A percentile compares a stretch with the other conserved stretches of the same genome.
Evolutionary conservation across 1,284 basidiomycete species (phyloP).

Genomic region (Trametes hirsuta): DNA sequence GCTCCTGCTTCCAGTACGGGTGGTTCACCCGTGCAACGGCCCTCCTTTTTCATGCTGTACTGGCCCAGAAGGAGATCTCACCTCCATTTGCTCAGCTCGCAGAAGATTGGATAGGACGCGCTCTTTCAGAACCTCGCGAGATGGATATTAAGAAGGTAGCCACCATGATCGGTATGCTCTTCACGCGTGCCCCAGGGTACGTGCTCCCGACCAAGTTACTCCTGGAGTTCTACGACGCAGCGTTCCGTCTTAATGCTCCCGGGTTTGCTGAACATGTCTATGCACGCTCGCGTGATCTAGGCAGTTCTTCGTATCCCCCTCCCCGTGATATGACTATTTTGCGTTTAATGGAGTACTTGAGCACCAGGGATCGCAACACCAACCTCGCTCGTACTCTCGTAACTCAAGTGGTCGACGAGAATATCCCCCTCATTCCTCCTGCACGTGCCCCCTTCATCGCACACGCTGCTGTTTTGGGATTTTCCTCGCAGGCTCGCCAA

Average conservation of each 20-base stretch:
- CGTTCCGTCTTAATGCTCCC: slow-evolving; percentile 14
- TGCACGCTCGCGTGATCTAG: slow-evolving; percentile 37
- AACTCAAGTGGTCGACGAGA: slow-evolving; percentile 46
- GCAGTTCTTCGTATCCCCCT: slow-evolving; percentile 45
- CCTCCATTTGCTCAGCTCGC: slow-evolving; percentile 15
- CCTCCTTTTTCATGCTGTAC: slow-evolving; percentile 34
- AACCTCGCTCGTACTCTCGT: slow-evolving; percentile 49
- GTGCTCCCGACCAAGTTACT: slow-evolving; percentile 25
- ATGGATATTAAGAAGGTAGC: slow-evolving; percentile 20
- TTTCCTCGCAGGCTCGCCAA: slow-evolving; percentile 47
- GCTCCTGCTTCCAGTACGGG: slow-evolving; percentile 53
- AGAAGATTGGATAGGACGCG: slow-evolving; percentile 18
- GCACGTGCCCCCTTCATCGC: slow-evolving; percentile 53
- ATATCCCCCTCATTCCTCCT: slow-evolving; percentile 44
- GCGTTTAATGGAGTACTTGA: slow-evolving; percentile 55
- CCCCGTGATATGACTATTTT: slow-evolving; percentile 48
- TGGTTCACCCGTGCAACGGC: slow-evolving; percentile 46
- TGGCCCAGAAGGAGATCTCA: slow-evolving; percentile 4
- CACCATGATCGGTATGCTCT: slow-evolving; percentile 16
- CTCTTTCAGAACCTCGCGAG: slow-evolving; percentile 23
- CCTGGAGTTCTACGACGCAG: slow-evolving; percentile 32
- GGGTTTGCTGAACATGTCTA: slow-evolving; percentile 30
- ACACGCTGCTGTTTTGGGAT: slow-evolving; percentile 48
- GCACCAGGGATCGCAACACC: slow-evolving; percentile 39
- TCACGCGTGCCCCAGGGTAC: slow-evolving; percentile 13